These are phyloP conservation scores for Fusarium verticillioides DNA, from an alignment of 2,329 filamentous ascomycete species.

Conservation along the genomic window DNA sequence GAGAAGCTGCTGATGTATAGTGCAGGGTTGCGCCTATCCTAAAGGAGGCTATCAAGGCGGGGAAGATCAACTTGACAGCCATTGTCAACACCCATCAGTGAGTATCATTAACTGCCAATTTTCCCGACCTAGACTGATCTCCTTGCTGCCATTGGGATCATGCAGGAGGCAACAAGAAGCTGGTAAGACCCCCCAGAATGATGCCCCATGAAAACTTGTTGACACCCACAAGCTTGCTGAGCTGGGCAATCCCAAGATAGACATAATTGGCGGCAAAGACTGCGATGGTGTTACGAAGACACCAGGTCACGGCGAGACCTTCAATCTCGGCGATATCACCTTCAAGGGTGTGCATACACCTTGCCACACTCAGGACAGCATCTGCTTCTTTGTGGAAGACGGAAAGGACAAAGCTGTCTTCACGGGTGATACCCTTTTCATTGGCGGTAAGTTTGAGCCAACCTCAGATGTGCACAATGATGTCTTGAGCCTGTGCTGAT, in stretches of 20 bases:
- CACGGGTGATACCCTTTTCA: constrained; percentile 96
- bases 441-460: constrained; percentile 70
- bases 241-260: constrained; percentile 69
- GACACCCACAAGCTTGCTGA: constrained; percentile 49
- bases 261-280: constrained; percentile 88
- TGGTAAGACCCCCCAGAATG: constrained; percentile 63
- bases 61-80: constrained; percentile 82
- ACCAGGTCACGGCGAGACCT: constrained; percentile 78
- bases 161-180: constrained; percentile 87
- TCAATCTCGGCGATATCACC: constrained; percentile 84
- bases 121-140: constrained; percentile 1
- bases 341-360: constrained; percentile 94
- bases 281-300: constrained; percentile 84
- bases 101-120: constrained; percentile 48
- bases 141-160: constrained; percentile 86
- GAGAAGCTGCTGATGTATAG: constrained; percentile 6
- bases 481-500: constrained; percentile 2
- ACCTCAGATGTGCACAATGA: neutral
- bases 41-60: constrained; percentile 75
- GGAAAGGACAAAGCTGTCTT: constrained; percentile 82
- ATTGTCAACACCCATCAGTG: constrained; percentile 99
- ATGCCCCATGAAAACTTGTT: neutral
- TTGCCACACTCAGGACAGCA: constrained; percentile 98
- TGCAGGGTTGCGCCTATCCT: constrained; percentile 70
- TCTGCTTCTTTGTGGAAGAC: constrained; percentile 94